Evolutionary conservation across 2,329 filamentous ascomycete genomes (phyloP), one percentile per base, ranked within the genome.

Genomic region (Immersiporthe knoxdaviesiana): DNA sequence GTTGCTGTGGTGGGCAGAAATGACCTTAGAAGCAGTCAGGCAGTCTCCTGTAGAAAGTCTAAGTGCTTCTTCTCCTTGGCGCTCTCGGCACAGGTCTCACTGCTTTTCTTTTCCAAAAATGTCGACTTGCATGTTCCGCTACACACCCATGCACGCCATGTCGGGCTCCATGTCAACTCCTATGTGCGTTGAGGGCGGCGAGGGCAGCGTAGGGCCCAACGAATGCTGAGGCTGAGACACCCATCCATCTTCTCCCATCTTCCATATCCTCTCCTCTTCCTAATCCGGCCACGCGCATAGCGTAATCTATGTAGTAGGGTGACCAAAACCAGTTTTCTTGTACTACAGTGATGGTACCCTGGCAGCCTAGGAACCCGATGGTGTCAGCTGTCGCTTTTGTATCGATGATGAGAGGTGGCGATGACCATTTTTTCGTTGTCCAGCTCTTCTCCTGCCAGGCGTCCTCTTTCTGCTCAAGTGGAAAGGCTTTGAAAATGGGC

Each of bases 371-470:
- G 18, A 14, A n/a, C n/a, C n/a, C n/a, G n/a, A 27, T 35, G 35
- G 50, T 54, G 11, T 27, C 50, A 54, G 50, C 52, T 6, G 12
- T 30, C 16, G 12, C 27, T 18, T 18, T 56, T 30, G 16, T 58
- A 21, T n/a, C n/a, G n/a, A n/a, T n/a, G n/a, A n/a, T n/a, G 41
- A 5, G 18, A 6, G 35, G 35, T 35, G 35, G 35, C 35, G 35
- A 35, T 8, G 18, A n/a, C n/a, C 44, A 8, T 47, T 6, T 44
- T 12, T 44, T 44, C 16, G 41, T 44, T 21, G 65, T 58, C 24
- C 52, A 58, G 24, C 16, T 39, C 16, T 70, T 70, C 50, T 44
- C 44, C 3, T 70, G 66, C 11, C 68, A 65, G 2, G 21, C 27
- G 11, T 47, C 63, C 14, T 68, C 21, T 63, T 41, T 54, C 35